Conservation (phyloP, 1,284 basidiomycete genomes). For the Serendipita sp. region DNA sequence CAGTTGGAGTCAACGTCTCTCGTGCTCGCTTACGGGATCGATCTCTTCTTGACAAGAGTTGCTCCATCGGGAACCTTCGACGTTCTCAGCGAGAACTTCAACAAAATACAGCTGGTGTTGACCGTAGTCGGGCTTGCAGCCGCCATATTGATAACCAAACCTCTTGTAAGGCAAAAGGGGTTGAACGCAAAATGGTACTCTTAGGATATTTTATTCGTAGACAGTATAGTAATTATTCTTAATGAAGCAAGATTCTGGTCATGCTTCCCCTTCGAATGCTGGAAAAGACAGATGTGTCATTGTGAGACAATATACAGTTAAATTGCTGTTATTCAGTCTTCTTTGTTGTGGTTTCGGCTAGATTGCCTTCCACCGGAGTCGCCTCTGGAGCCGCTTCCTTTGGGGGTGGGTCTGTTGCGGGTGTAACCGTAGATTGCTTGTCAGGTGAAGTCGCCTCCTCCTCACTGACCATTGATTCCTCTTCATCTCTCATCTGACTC, state of each 20-base stretch:
- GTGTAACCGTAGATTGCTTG: not conserved
- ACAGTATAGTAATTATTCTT: no score
- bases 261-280: no score
- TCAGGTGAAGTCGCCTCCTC: not conserved
- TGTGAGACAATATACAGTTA: no score
- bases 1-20: conserved; percentile 84
- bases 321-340: no score
- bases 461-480: conserved; percentile 54
- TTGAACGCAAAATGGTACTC: conserved; percentile 55
- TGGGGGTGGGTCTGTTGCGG: no score
- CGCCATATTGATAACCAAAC: conserved; percentile 64
- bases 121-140: conserved; percentile 61
- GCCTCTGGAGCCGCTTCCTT: no score
- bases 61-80: conserved; percentile 88
- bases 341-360: no score
- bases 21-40: conserved; percentile 76
- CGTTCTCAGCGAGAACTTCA: conserved; percentile 81
- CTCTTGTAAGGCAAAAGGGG: conserved; percentile 53
- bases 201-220: not conserved
- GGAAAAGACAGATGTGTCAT: no score
- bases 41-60: conserved; percentile 73
- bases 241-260: no score
- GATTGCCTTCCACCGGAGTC: no score
- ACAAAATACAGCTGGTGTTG: conserved; percentile 81
- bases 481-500: conserved; percentile 44